phyloP scores from a whole-genome alignment of 805 yeast species.

The Metschnikowia peoriensis region DNA sequence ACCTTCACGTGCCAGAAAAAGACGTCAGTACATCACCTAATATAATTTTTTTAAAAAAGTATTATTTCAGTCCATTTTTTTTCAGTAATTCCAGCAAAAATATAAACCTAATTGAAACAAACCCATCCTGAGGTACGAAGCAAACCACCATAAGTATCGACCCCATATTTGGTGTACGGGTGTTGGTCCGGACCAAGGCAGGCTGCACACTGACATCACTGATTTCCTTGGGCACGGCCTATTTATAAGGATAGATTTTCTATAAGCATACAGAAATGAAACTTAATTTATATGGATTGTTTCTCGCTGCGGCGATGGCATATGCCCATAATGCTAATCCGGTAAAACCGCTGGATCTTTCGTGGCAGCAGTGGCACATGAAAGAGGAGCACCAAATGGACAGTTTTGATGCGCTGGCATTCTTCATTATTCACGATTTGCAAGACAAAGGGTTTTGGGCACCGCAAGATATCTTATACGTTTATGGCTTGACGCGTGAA shows the following conservation, averaged over 20 bases:
- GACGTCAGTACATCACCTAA: too few species aligned
- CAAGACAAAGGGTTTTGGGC: constrained; percentile 56
- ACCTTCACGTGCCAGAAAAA: too few species aligned
- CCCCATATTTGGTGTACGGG: background rate
- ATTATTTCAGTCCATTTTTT: too few species aligned
- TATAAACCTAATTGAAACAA: too few species aligned
- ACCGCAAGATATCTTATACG: constrained; percentile 62
- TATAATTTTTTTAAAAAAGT: too few species aligned
- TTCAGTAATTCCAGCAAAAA: too few species aligned
- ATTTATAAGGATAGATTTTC: background rate
- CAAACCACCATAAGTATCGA: too few species aligned
- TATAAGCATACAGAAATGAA: constrained; percentile 3
- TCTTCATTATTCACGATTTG: constrained; percentile 79
- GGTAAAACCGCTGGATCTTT: constrained; percentile 33
- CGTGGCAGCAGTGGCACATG: constrained; percentile 93
- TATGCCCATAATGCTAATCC: constrained; percentile 13
- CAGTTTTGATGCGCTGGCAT: constrained; percentile 66
- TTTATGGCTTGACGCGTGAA: constrained; percentile 76
- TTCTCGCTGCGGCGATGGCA: background rate
- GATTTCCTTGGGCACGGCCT: background rate
- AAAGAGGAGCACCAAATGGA: constrained; percentile 80
- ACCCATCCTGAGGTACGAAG: background rate
- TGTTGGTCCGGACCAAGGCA: background rate
- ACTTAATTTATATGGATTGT: background rate
- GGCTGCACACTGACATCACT: background rate